Base-by-base conservation (phyloP, 164 flowering plant species). In the Paratinospora sagittata region DNA sequence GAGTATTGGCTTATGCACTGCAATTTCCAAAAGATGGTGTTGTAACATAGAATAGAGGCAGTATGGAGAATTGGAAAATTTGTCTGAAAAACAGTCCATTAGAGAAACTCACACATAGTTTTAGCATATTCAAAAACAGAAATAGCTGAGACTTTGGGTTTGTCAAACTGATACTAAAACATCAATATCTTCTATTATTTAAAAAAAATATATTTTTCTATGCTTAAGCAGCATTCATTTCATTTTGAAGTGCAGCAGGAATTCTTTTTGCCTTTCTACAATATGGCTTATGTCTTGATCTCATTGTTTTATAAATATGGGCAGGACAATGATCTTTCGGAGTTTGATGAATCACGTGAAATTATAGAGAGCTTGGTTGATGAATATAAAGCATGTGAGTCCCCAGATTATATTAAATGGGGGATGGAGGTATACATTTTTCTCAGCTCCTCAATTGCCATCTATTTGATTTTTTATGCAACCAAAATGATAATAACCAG, bases 351-450 rank as follows among this genome's bases (percentile, higher is more conserved):
- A 79, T 91, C 99, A 39, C 87, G 93, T 72, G 98, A 93, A 55
- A 84, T 96, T 73, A 88, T 96, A 67, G 97, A 90, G 78, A 91
- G 97, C 75, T 82, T 96, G 85, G 97, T 96, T 69, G 98, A 96
- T 73, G 99, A 96, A 82, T 93, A 96, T 76, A 96, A 91, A 79
- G 99, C 99, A 8, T 96, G 99, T 71, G 99, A 96, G 72, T 96
- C 99, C 66, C 97, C 98, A 67, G 98, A 96, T 79, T 96, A 93
- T 74, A 93, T 91, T 73, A 96, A 96, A 81, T 96, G 99, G 98
- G 99, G 99, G 78, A 88, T 96, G 95, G 97, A 96, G 98, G 99
- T 93, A 80, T 62, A 27, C 72, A 27, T 58, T 67, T 33, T 6
- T 70, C 63, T n/a, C 66, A 17, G 36, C 27, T 70, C 62, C 14